These are phyloP conservation scores for Chlamydomonas reinhardtii DNA, from an alignment of 163 green algal genomes.

Conservation along the genomic window DNA sequence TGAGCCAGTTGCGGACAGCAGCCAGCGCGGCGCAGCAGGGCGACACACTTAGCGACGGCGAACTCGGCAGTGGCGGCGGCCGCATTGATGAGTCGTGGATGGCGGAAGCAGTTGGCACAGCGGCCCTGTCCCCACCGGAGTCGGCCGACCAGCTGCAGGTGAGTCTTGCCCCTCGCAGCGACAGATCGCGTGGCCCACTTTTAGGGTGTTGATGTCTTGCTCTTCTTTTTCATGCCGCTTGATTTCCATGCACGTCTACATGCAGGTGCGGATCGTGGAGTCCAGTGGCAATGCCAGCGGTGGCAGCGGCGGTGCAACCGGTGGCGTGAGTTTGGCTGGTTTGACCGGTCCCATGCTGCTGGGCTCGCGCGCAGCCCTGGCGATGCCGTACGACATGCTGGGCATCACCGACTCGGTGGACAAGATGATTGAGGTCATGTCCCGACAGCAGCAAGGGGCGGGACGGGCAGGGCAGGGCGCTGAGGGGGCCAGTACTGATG, in stretches of 20 bases:
- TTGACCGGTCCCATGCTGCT: slow-evolving; percentile 44
- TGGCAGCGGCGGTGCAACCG: neutral
- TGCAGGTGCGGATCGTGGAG: slow-evolving; percentile 16
- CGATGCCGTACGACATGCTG: slow-evolving; percentile 77
- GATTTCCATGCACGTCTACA: neutral
- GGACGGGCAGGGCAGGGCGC: neutral
- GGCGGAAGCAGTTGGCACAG: neutral
- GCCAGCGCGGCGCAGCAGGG: neutral
- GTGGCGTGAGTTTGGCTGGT: neutral
- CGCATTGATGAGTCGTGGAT: slow-evolving; percentile 23
- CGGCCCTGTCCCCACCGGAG: neutral
- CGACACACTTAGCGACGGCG: no score
- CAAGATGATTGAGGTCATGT: slow-evolving; percentile 42
- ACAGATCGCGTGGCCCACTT: no score
- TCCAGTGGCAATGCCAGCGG: neutral
- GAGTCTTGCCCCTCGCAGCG: no score
- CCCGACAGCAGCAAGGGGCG: neutral
- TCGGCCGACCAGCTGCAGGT: slow-evolving; percentile 31
- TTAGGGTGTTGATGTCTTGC: no score
- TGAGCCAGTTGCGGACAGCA: neutral
- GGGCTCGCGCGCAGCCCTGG: slow-evolving; percentile 56
- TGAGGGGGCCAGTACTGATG: neutral
- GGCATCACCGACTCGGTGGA: slow-evolving; percentile 65
- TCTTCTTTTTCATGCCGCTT: neutral
- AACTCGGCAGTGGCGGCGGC: neutral